These are phyloP conservation scores for Sphaerosporella brunnea DNA, from an alignment of 495 filamentous ascomycete species.

Conservation along the genomic window DNA sequence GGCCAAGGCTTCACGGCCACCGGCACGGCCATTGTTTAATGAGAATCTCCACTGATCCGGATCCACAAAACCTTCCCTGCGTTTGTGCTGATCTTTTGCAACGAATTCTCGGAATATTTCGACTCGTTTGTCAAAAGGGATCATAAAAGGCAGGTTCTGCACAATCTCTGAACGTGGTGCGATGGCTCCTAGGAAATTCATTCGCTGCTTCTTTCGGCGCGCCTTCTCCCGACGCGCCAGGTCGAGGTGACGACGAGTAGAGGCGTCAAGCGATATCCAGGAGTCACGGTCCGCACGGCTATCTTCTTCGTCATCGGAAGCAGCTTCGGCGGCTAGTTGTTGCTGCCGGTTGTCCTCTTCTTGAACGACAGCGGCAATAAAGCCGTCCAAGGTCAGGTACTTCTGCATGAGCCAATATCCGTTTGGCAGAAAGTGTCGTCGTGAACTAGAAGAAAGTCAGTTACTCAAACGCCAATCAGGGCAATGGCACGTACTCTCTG, in stretches of 20 bases:
- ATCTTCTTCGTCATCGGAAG: conserved; percentile 35
- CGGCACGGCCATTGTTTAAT: conserved; percentile 9
- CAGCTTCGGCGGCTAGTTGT: conserved; percentile 32
- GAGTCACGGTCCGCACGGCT: conserved; percentile 19
- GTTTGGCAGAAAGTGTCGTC: conserved; percentile 60
- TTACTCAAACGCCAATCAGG: not conserved
- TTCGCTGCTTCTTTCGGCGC: conserved; percentile 33
- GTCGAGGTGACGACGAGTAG: conserved; percentile 30
- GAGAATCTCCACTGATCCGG: conserved; percentile 29
- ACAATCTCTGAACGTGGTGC: conserved; percentile 78
- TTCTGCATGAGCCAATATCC: conserved; percentile 91
- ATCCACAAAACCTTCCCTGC: conserved; percentile 59
- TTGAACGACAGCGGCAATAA: conserved; percentile 67
- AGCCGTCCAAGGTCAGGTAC: conserved; percentile 77
- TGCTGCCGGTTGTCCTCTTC: conserved; percentile 70
- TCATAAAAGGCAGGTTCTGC: conserved; percentile 91
- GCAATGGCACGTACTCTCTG: conserved; percentile 43
- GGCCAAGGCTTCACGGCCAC: conserved; percentile 36
- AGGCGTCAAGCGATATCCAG: conserved; percentile 24
- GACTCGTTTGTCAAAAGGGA: conserved; percentile 80
- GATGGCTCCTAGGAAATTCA: conserved; percentile 53
- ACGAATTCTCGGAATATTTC: conserved; percentile 92
- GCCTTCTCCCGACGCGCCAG: conserved; percentile 7
- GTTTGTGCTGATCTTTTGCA: conserved; percentile 54
- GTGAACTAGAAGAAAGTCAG: conserved; percentile 36